Percentiles rank a stretch among this genome's conserved stretches.
Evolutionary conservation across 2,329 filamentous ascomycete species (phyloP).

Genomic region (Claviceps arundinis): DNA sequence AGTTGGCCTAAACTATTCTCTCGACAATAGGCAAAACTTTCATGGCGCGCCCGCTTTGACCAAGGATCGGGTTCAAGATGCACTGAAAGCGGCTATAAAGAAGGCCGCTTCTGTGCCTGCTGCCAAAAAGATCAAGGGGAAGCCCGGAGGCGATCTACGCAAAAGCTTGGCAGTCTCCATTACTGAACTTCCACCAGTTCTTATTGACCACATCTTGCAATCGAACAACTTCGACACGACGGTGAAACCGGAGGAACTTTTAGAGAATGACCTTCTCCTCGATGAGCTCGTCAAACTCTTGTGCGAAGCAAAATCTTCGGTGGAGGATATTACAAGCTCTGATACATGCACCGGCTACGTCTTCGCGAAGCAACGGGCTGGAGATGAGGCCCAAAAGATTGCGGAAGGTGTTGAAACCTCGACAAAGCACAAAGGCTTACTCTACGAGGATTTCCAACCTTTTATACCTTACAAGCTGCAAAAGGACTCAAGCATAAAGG

Average conservation of each 20-base stretch:
- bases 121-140: slow-evolving; percentile 57
- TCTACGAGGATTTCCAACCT: slow-evolving; percentile 94
- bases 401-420: slow-evolving; percentile 19
- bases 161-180: slow-evolving; percentile 74
- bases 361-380: slow-evolving; percentile 51
- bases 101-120: slow-evolving; percentile 34
- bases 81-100: slow-evolving; percentile 52
- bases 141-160: slow-evolving; percentile 60
- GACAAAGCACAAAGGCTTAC: slow-evolving; percentile 33
- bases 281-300: slow-evolving; percentile 56
- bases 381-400: slow-evolving; percentile 1
- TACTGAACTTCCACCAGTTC: slow-evolving; percentile 73
- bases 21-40: slow-evolving; percentile 77
- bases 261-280: slow-evolving; percentile 51
- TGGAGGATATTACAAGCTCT: slow-evolving; percentile 53
- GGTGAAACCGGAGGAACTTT: slow-evolving; percentile 52
- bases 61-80: slow-evolving; percentile 54
- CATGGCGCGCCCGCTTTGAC: slow-evolving; percentile 62
- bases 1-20: slow-evolving; percentile 62
- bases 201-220: slow-evolving; percentile 76
- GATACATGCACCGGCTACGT: slow-evolving; percentile 71
- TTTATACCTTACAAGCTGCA: slow-evolving; percentile 75
- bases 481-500: slow-evolving; percentile 47
- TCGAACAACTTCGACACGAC: slow-evolving; percentile 56
- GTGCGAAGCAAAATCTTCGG: slow-evolving; percentile 49